Percentiles rank a stretch among this genome's conserved stretches.
Evolutionary conservation across 2,329 filamentous ascomycete genomes (phyloP).

Genomic region (Aspergillus pseudoterreus): DNA sequence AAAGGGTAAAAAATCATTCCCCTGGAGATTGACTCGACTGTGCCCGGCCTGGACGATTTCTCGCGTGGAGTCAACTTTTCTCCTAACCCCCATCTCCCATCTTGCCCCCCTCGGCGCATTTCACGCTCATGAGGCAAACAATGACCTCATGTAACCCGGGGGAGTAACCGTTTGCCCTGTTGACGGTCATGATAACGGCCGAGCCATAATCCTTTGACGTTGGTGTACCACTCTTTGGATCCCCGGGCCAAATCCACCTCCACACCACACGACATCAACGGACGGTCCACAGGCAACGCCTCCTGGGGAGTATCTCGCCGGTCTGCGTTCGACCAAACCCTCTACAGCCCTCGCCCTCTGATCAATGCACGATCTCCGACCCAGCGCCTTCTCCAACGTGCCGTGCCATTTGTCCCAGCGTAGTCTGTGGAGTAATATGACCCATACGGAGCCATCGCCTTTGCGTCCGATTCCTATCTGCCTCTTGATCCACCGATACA

Average conservation of each 20-base stretch:
- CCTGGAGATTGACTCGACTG: constrained; percentile 2
- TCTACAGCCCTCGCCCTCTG: neutral
- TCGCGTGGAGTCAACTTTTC: neutral
- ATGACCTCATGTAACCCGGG: neutral
- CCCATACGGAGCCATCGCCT: neutral
- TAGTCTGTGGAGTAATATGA: constrained; percentile 4
- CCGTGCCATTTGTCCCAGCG: constrained; percentile 1
- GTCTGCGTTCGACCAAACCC: neutral
- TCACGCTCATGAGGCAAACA: neutral
- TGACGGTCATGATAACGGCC: neutral
- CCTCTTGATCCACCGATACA: neutral
- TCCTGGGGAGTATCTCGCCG: neutral
- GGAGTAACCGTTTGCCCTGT: neutral
- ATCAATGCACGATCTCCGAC: constrained; percentile 3
- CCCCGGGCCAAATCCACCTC: neutral
- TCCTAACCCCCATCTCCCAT: neutral
- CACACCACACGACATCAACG: neutral
- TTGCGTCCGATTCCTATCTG: neutral
- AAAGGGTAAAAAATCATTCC: constrained; percentile 8
- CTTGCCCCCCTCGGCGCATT: neutral
- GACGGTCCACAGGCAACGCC: neutral
- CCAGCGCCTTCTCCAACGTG: neutral
- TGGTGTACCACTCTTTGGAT: neutral
- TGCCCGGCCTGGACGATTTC: constrained; percentile 6
- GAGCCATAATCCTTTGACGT: neutral